Evolutionary conservation across 805 yeast species (phyloP), one percentile per base, ranked within the genome.

Genomic region (Middelhovenomyces tepae): DNA sequence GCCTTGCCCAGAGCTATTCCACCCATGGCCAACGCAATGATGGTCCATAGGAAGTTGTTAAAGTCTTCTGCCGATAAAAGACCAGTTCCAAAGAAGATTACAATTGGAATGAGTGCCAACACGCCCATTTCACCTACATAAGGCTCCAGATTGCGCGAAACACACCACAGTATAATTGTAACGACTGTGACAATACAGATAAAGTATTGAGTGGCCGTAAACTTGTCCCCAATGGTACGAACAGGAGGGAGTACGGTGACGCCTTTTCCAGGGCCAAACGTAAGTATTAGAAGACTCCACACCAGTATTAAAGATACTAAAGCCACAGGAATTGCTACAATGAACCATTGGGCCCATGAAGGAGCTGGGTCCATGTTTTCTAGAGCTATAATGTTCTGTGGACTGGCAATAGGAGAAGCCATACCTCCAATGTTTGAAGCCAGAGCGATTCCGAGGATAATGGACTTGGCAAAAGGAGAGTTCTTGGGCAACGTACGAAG

Each of bases 351-450:
- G 7, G 78, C 77, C 98, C 98, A 89, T 30, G 79, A 74, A 1
- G 78, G 77, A 36, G 71, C 77, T 1, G 93, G 94, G 36, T 66
- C 67, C 97, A 89, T 89, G 45, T 78, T 64, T 36, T 84, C 87
- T 32, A 89, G 67, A 1, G 95, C 94, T 47, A 89, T 77, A 42
- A 89, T 83, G 56, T 89, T 89, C 53, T 89, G 98, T 1, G 98
- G 98, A 2, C 95, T 84, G 1, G 96, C 87, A 50, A 89, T 89
- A 5, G 98, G 98, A 3, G 95, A 84, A 0, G 95, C 80, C 94
- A 87, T 89, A 44, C 98, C 98, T 15, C 95, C 97, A 30, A 89
- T 65, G 53, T 89, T 85, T 5, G 94, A 80, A 2, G 97, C 93
- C 36, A 89, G 62, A 0, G 97, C 97, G 45, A 89, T 81, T 27